Conservation (phyloP, 768 basidiomycete genomes). For the Pisolithus tinctorius region DNA sequence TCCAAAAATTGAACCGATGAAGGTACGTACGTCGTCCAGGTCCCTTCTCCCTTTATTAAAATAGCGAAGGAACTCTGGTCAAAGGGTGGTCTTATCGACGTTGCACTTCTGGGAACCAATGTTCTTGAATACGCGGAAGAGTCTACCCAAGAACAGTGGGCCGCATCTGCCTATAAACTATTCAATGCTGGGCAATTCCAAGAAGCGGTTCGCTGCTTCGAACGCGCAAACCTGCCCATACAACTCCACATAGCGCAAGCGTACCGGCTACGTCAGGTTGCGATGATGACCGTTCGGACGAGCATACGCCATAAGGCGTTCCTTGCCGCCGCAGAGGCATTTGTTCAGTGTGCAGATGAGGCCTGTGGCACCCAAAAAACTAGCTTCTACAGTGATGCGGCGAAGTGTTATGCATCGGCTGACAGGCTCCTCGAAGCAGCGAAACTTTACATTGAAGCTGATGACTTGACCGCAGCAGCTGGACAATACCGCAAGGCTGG, state of each 20-base stretch:
- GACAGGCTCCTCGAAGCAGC: conserved; percentile 39
- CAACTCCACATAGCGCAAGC: conserved; percentile 45
- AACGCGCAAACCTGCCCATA: conserved; percentile 36
- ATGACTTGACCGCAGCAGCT: conserved; percentile 39
- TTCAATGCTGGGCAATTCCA: conserved; percentile 36
- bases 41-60: conserved; percentile 24
- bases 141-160: conserved; percentile 45
- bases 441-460: conserved; percentile 32
- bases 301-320: conserved; percentile 32
- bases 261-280: conserved; percentile 47
- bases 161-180: conserved; percentile 29
- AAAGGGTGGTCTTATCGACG: conserved; percentile 36
- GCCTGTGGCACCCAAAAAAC: conserved; percentile 23
- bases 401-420: conserved; percentile 38
- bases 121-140: conserved; percentile 47
- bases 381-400: conserved; percentile 38
- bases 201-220: conserved; percentile 48
- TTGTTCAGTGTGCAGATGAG: conserved; percentile 34
- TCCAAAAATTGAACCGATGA: conserved; percentile 48
- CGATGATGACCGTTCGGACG: conserved; percentile 28
- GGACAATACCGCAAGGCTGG: conserved; percentile 41
- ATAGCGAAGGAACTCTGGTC: conserved; percentile 52
- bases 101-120: conserved; percentile 39
- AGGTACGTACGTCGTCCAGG: conserved; percentile 27
- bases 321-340: conserved; percentile 41